Percentiles rank a stretch among this genome's conserved stretches.
These are phyloP conservation scores for Candida wancherniae DNA, from an alignment of 805 yeast genomes.

Conservation along the genomic window DNA sequence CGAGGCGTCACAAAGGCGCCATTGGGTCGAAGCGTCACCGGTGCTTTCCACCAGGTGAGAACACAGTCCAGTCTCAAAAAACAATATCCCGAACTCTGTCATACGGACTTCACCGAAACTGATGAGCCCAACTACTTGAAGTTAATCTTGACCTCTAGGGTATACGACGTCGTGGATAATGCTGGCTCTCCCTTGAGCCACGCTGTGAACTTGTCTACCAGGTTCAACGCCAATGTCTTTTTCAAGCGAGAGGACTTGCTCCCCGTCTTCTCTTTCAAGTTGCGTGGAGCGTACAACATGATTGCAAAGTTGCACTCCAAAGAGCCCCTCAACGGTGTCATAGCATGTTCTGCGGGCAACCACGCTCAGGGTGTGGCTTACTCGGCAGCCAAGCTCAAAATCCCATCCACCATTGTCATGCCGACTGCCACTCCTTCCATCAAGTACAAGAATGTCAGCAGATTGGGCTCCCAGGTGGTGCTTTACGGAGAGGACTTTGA, in stretches of 20 bases:
- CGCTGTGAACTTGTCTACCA: conserved; percentile 71
- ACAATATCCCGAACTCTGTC: conserved; percentile 43
- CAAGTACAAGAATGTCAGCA: conserved; percentile 83
- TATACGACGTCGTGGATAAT: conserved; percentile 81
- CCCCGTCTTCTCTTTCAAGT: conserved; percentile 93
- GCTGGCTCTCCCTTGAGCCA: conserved; percentile 76
- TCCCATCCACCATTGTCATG: conserved; percentile 97
- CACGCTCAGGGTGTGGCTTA: conserved; percentile 99
- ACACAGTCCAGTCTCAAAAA: conserved; percentile 11
- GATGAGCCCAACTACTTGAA: conserved; percentile 91
- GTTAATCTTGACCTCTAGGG: conserved; percentile 84
- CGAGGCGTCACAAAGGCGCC: too few relatives aligned
- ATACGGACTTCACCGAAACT: conserved; percentile 49
- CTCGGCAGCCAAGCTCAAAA: conserved; percentile 77
- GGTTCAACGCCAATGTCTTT: conserved; percentile 67
- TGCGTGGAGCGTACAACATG: conserved; percentile 98
- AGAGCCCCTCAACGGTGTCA: conserved; percentile 74
- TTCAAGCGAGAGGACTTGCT: conserved; percentile 89
- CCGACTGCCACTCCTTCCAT: conserved; percentile 96
- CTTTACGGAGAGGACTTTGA: conserved; percentile 93
- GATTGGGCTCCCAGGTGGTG: conserved; percentile 93
- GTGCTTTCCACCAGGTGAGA: too few relatives aligned
- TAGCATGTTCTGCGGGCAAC: conserved; percentile 98
- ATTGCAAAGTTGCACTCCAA: conserved; percentile 73
- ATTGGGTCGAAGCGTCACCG: too few relatives aligned